Percentiles rank a stretch among this genome's conserved stretches.
These are phyloP conservation scores for Candida multigemmis DNA, from an alignment of 805 yeast genomes.

Conservation along the genomic window DNA sequence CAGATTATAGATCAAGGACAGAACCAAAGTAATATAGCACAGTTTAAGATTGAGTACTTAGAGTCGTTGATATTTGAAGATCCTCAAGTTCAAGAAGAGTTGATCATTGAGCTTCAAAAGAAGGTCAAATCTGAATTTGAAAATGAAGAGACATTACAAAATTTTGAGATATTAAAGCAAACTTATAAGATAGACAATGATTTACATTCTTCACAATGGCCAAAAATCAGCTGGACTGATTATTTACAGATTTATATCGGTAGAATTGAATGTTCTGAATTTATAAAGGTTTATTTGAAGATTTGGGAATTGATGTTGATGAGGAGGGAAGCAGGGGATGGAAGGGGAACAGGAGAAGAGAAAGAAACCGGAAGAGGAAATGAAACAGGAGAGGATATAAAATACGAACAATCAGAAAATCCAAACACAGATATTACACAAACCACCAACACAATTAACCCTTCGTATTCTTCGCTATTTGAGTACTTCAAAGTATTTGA, in stretches of 20 bases:
- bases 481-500: no score
- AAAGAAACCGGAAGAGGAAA: no score
- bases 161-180: conserved; percentile 14
- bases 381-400: no score
- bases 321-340: no score
- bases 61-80: conserved; percentile 19
- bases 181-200: conserved; percentile 21
- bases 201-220: conserved; percentile 21
- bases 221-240: conserved; percentile 29
- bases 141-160: conserved; percentile 10
- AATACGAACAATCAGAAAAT: no score
- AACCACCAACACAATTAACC: no score
- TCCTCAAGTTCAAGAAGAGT: conserved; percentile 4
- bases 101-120: conserved; percentile 16
- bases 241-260: conserved; percentile 16
- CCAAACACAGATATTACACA: no score
- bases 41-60: conserved; percentile 24
- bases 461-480: no score
- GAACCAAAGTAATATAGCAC: conserved; percentile 13
- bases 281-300: conserved; percentile 21
- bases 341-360: no score
- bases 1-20: conserved; percentile 14
- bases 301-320: conserved; percentile 20
- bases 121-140: conserved; percentile 6
- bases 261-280: conserved; percentile 17